Evolutionary conservation across 2,329 filamentous ascomycete genomes (phyloP).

Genomic region (Pseudogymnoascus sp.): DNA sequence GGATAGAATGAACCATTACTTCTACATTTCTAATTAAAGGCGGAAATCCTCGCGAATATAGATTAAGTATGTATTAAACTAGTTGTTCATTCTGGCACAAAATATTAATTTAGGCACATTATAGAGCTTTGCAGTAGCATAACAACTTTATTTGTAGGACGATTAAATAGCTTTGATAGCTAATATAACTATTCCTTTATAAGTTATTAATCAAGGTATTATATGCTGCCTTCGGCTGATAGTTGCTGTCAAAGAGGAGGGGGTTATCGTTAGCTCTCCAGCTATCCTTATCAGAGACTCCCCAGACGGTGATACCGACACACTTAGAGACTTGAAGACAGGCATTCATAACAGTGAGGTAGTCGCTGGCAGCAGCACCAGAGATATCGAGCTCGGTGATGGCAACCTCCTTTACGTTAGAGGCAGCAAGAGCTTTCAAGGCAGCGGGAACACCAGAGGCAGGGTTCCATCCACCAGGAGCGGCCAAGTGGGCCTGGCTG

Average conservation of each 20-base stretch:
- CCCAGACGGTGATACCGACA: conserved; percentile 30
- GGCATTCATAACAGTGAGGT: conserved; percentile 21
- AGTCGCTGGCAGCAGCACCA: conserved; percentile 43
- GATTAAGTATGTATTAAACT: no score
- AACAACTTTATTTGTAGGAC: no score
- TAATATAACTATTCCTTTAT: conserved; percentile 7
- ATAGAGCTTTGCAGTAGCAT: no score
- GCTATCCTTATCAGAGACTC: conserved; percentile 36
- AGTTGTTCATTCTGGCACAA: no score
- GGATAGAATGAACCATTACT: no score
- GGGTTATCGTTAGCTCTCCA: conserved; percentile 45
- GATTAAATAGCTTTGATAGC: background rate
- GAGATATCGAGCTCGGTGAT: conserved; percentile 64
- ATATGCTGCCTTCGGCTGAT: conserved; percentile 45
- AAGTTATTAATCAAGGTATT: conserved; percentile 30
- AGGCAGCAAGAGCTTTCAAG: conserved; percentile 10
- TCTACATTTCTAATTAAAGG: no score
- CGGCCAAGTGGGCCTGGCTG: conserved; percentile 41
- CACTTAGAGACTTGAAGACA: conserved; percentile 27
- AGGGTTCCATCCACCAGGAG: conserved; percentile 45
- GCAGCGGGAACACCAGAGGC: conserved; percentile 17
- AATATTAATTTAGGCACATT: no score
- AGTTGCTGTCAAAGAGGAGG: conserved; percentile 47
- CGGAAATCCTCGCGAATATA: no score
- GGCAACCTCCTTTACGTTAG: conserved; percentile 30